Evolutionary conservation across 2,329 filamentous ascomycete species (phyloP).

Genomic region (Magnaporthiopsis incrustans): DNA sequence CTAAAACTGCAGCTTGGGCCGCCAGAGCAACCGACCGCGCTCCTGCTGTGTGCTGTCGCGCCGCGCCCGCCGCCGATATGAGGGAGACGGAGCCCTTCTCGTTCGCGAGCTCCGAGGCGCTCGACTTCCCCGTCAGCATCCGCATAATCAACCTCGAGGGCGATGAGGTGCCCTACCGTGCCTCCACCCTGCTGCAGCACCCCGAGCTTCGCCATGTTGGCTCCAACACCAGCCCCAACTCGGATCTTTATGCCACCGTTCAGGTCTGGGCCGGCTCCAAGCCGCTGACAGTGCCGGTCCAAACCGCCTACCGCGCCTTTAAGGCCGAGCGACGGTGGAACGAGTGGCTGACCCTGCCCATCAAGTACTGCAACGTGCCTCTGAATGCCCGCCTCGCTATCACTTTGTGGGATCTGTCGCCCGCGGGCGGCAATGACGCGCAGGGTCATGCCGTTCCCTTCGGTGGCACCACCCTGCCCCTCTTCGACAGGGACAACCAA

Average conservation of each 20-base stretch:
- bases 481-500: conserved; percentile 93
- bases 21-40: background rate
- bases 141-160: conserved; percentile 70
- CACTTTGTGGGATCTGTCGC: conserved; percentile 90
- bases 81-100: conserved; percentile 82
- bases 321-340: conserved; percentile 76
- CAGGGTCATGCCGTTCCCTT: conserved; percentile 80
- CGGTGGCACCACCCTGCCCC: conserved; percentile 79
- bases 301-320: conserved; percentile 90
- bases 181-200: conserved; percentile 69
- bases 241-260: conserved; percentile 85
- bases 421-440: conserved; percentile 60
- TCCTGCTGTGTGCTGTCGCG: background rate
- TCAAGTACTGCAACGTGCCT: conserved; percentile 76
- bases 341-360: conserved; percentile 87
- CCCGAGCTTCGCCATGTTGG: conserved; percentile 80
- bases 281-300: conserved; percentile 80
- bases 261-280: conserved; percentile 97
- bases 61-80: conserved; percentile 1
- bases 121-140: conserved; percentile 64
- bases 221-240: conserved; percentile 69
- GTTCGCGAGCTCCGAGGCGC: conserved; percentile 81
- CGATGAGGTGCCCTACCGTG: conserved; percentile 64
- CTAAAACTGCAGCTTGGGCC: background rate
- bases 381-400: conserved; percentile 79